A percentile compares a stretch with the other conserved stretches of the same genome.
phyloP scores from a whole-genome alignment of 305 asterid species.

The Ilex paraguariensis region DNA sequence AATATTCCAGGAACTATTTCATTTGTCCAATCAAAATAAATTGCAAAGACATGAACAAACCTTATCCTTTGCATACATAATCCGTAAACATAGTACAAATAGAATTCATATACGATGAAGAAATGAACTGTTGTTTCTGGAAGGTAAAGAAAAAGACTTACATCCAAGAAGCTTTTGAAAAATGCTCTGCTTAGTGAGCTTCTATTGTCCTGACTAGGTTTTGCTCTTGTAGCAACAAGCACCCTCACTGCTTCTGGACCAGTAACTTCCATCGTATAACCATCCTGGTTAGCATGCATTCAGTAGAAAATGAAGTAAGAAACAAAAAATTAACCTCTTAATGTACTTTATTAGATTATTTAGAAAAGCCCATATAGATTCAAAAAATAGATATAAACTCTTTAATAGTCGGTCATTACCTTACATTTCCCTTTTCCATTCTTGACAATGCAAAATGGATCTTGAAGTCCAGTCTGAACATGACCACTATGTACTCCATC shows the following conservation, averaged over 20 bases:
- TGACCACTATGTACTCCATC: constrained; percentile 84
- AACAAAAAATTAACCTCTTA: not conserved
- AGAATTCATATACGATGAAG: not conserved
- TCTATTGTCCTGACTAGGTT: constrained; percentile 43
- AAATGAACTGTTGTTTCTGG: no score
- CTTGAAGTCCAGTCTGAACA: constrained; percentile 61
- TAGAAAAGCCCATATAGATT: no score
- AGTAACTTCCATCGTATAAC: constrained; percentile 47
- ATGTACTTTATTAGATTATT: no score
- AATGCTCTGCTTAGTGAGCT: constrained; percentile 48
- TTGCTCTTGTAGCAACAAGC: constrained; percentile 79
- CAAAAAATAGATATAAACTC: no score
- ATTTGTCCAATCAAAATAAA: no score
- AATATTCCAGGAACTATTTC: no score
- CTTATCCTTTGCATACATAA: no score
- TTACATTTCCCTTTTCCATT: constrained; percentile 69
- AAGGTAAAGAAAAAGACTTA: constrained; percentile 23
- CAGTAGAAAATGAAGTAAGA: not conserved
- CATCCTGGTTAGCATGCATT: constrained; percentile 49
- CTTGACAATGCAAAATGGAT: constrained; percentile 64
- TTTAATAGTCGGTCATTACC: constrained; percentile 28
- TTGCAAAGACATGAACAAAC: no score
- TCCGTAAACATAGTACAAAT: no score
- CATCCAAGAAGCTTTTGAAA: constrained; percentile 62
- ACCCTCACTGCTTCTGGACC: constrained; percentile 51